Evolutionary conservation across 73 alveolate species (phyloP), one percentile per base, ranked within the genome.

Genomic region (Stentor roeselii): DNA sequence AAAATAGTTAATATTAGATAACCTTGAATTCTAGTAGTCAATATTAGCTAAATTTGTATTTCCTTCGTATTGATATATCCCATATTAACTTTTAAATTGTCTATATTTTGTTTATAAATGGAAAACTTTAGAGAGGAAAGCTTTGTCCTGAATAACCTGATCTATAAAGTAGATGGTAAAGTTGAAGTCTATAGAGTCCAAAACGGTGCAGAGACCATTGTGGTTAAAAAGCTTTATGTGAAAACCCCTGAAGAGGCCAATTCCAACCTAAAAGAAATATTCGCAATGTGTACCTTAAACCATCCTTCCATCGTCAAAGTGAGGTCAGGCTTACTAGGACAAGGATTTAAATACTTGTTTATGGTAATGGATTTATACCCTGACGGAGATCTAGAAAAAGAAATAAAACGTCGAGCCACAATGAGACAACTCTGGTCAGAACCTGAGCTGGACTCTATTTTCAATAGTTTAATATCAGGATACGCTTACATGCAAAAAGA

Each of bases 251-350:
- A 50, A 50, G 67, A 50, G 21, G 67, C 30, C 6, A 50, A 50
- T 21, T 50, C 21, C 21, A 11, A 11, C 30, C 67, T 50, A 15
- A 84, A 92, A 75, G 95, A 90, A 75, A 90, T 87, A 35, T 60
- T 75, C 38, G 78, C 87, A 1, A 37, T 90, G 59, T 50, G 35
- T 42, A 50, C 74, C 39, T 82, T 90, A 75, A 75, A 50, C 35
- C 95, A 90, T 82, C 92, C 90, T 21, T 59, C 82, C 75, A 88
- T 90, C 6, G 60, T 84, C 42, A 58, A 83, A 3, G 37, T 90
- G 38, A 78, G 36, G 6, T 50, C 67, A 11, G n/a, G n/a, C n/a
- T n/a, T n/a, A n/a, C n/a, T n/a, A n/a, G n/a, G n/a, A n/a, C n/a
- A n/a, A n/a, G n/a, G n/a, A n/a, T 50, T 50, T 50, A 6, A 50